Conservation (phyloP, 2,329 filamentous ascomycete species). For the Apiospora aurea region DNA sequence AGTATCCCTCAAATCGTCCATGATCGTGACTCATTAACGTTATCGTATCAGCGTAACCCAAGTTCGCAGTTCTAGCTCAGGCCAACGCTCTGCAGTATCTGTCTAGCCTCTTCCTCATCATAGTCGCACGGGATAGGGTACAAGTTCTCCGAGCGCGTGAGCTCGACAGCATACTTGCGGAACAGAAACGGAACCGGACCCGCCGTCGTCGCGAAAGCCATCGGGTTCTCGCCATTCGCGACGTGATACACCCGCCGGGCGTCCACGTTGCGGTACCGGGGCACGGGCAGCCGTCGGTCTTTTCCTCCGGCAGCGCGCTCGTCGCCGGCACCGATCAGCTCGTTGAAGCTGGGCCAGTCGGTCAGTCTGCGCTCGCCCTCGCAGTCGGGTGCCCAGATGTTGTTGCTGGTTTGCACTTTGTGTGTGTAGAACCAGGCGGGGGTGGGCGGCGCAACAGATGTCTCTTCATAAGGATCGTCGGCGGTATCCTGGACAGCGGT, state of each 20-base stretch:
- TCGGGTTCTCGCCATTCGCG: not conserved
- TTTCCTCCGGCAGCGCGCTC: not conserved
- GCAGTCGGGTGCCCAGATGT: not conserved
- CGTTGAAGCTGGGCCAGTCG: not conserved
- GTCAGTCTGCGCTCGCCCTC: not conserved
- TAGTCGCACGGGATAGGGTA: not conserved
- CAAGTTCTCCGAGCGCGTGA: not conserved
- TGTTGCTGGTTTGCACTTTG: not conserved
- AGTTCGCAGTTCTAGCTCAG: not conserved
- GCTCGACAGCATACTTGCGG: not conserved
- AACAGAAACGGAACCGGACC: not conserved
- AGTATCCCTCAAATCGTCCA: too few relatives aligned
- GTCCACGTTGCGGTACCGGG: not conserved
- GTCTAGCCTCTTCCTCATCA: not conserved
- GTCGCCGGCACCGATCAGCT: not conserved
- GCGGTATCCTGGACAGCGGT: too few relatives aligned
- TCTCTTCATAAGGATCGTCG: not conserved
- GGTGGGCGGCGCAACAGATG: not conserved
- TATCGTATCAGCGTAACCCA: too few relatives aligned
- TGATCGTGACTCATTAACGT: too few relatives aligned
- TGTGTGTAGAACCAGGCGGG: not conserved
- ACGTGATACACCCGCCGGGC: not conserved
- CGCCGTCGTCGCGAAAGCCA: not conserved
- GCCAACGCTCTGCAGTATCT: not conserved
- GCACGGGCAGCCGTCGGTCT: not conserved